Percentiles rank a stretch among this genome's conserved stretches.
Conservation (phyloP, 192 early-diverging fungal species). For the Entomortierella parvispora region DNA sequence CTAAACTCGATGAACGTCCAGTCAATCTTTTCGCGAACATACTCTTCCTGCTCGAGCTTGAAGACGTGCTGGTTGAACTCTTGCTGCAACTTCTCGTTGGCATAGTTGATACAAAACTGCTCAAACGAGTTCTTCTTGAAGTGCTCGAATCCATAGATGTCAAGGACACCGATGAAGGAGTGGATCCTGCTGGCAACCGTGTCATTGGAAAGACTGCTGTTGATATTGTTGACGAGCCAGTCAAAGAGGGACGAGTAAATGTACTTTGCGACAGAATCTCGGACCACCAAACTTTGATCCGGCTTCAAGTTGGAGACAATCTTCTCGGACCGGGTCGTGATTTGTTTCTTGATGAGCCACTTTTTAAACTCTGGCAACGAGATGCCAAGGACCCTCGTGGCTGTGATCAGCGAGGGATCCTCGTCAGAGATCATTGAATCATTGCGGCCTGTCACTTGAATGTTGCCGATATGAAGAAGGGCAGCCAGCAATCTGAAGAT, state of each 20-base stretch:
- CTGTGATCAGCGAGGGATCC: slow-evolving; percentile 77
- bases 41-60: slow-evolving; percentile 99
- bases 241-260: slow-evolving; percentile 97
- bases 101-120: slow-evolving; percentile 98
- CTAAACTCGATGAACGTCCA: slow-evolving; percentile 99
- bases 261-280: slow-evolving; percentile 97
- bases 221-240: slow-evolving; percentile 94
- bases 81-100: slow-evolving; percentile 99
- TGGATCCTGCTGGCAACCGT: slow-evolving; percentile 52
- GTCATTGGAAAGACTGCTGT: slow-evolving; percentile 80
- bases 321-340: slow-evolving; percentile 90
- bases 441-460: slow-evolving; percentile 78
- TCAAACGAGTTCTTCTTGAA: slow-evolving; percentile 99
- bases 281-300: slow-evolving; percentile 78
- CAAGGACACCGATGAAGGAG: slow-evolving; percentile 96
- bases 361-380: slow-evolving; percentile 86
- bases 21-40: slow-evolving; percentile 93
- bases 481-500: slow-evolving; percentile 94
- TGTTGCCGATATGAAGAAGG: slow-evolving; percentile 95
- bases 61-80: slow-evolving; percentile 99
- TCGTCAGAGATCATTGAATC: slow-evolving; percentile 83
- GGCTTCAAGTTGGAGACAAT: slow-evolving; percentile 84
- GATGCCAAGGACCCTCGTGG: slow-evolving; percentile 80
- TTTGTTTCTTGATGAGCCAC: slow-evolving; percentile 96
- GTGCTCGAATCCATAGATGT: slow-evolving; percentile 99